phyloP scores from a whole-genome alignment of 768 basidiomycete species.

The Suillus plorans region DNA sequence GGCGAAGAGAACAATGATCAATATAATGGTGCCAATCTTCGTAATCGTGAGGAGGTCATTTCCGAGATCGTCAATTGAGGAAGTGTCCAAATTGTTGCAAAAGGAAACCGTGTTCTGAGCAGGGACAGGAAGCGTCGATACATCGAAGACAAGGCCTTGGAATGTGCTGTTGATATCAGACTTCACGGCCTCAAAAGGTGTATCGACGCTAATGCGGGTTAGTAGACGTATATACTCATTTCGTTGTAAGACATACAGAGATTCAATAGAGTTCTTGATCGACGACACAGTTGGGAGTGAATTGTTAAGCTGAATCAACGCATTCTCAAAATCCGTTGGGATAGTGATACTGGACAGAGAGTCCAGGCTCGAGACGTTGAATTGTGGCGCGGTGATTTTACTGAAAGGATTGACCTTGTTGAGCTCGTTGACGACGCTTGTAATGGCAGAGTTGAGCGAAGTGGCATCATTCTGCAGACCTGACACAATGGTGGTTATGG shows the following conservation, averaged over 20 bases:
- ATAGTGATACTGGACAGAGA: constrained; percentile 77
- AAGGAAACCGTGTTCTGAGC: constrained; percentile 66
- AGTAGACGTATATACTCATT: constrained; percentile 2
- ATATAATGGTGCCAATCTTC: constrained; percentile 74
- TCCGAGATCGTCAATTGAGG: constrained; percentile 83
- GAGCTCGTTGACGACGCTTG: constrained; percentile 59
- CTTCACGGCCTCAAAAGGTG: constrained; percentile 86
- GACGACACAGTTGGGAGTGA: constrained; percentile 78
- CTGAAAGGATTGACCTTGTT: constrained; percentile 78
- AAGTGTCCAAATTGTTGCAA: constrained; percentile 77
- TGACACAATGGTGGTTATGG: constrained; percentile 60
- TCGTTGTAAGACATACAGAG: constrained; percentile 52
- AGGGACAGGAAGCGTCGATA: constrained; percentile 76
- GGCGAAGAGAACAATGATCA: constrained; percentile 69
- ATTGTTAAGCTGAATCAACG: constrained; percentile 74
- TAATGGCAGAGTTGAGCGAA: constrained; percentile 67
- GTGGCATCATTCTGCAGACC: constrained; percentile 71
- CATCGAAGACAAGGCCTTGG: constrained; percentile 65
- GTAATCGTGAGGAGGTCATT: constrained; percentile 75
- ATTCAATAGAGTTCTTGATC: constrained; percentile 65
- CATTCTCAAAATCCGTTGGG: constrained; percentile 71
- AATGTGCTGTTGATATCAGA: constrained; percentile 89
- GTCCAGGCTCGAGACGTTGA: constrained; percentile 73
- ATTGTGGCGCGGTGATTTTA: constrained; percentile 66
- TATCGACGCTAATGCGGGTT: constrained; percentile 56